Evolutionary conservation across 2,329 filamentous ascomycete genomes (phyloP).

Genomic region (Aspergillus sp.): DNA sequence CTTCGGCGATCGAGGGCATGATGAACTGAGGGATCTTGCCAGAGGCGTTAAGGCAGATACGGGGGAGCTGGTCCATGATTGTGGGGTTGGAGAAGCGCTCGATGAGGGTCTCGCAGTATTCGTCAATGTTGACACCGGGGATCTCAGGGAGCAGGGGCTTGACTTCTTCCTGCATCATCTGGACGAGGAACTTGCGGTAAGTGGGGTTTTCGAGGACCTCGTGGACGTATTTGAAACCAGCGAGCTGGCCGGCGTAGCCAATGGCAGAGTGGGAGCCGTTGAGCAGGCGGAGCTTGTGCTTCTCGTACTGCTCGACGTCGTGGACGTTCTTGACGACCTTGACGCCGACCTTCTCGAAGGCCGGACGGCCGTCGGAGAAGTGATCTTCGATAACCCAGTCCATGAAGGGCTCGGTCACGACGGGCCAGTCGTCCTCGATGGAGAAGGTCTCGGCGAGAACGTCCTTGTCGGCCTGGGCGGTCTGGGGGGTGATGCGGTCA

Average conservation of each 20-base stretch:
- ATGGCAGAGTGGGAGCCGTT: conserved; percentile 56
- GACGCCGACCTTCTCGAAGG: conserved; percentile 54
- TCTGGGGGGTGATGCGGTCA: conserved; percentile 57
- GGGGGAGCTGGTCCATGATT: conserved; percentile 56
- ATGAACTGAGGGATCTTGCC: conserved; percentile 54
- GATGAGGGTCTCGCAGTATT: conserved; percentile 55
- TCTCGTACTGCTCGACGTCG: conserved; percentile 56
- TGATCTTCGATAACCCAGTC: conserved; percentile 58
- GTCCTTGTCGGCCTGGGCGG: conserved; percentile 46
- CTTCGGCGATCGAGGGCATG: conserved; percentile 40
- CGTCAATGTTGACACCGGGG: conserved; percentile 51
- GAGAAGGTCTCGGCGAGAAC: conserved; percentile 47
- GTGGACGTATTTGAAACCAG: conserved; percentile 56
- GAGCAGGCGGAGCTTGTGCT: conserved; percentile 57
- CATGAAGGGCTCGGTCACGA: conserved; percentile 58
- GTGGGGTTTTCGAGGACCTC: conserved; percentile 53
- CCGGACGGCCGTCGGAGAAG: conserved; percentile 53
- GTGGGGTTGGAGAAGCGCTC: conserved; percentile 58
- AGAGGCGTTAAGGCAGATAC: conserved; percentile 53
- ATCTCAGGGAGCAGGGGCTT: conserved; percentile 55
- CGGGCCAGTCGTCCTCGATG: conserved; percentile 54
- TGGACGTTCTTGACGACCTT: conserved; percentile 55
- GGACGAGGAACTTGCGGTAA: conserved; percentile 51
- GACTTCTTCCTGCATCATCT: conserved; percentile 58
- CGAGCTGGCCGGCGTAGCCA: conserved; percentile 53